These are phyloP conservation scores for Raddia guianensis DNA, from an alignment of 176 grass and related monocot species.

Conservation along the genomic window DNA sequence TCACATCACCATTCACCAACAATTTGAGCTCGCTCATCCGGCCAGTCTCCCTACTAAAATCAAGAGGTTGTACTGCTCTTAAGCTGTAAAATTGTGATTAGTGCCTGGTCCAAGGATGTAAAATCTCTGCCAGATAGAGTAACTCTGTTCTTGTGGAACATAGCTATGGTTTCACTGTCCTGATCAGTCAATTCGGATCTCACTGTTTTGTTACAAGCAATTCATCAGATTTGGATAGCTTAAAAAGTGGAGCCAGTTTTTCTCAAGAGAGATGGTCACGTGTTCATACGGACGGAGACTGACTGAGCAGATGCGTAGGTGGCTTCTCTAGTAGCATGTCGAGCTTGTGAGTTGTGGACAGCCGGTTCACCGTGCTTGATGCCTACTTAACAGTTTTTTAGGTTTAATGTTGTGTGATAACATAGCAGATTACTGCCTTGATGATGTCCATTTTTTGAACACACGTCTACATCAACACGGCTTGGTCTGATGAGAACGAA, in stretches of 20 bases:
- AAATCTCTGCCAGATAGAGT: no score
- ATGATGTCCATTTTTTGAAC: not conserved
- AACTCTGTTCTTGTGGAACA: not conserved
- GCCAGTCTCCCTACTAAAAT: not conserved
- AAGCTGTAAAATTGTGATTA: no score
- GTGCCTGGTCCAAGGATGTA: no score
- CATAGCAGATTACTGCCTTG: not conserved
- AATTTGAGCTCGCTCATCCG: no score
- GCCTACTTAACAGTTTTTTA: no score
- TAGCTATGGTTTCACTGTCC: not conserved
- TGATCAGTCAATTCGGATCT: not conserved
- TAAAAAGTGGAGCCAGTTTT: not conserved
- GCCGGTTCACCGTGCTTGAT: no score
- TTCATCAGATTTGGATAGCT: not conserved
- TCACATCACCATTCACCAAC: not conserved
- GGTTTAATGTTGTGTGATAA: not conserved
- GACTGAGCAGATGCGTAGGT: not conserved
- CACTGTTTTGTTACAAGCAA: not conserved
- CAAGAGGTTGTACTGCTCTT: not conserved
- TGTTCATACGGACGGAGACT: conserved; percentile 1
- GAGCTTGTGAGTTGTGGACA: not conserved
- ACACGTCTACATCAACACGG: not conserved
- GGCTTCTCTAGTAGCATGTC: not conserved
- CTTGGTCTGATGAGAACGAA: not conserved
- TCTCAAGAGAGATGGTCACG: not conserved